Conservation (phyloP, 768 basidiomycete genomes). For the Suillus brevipes region DNA sequence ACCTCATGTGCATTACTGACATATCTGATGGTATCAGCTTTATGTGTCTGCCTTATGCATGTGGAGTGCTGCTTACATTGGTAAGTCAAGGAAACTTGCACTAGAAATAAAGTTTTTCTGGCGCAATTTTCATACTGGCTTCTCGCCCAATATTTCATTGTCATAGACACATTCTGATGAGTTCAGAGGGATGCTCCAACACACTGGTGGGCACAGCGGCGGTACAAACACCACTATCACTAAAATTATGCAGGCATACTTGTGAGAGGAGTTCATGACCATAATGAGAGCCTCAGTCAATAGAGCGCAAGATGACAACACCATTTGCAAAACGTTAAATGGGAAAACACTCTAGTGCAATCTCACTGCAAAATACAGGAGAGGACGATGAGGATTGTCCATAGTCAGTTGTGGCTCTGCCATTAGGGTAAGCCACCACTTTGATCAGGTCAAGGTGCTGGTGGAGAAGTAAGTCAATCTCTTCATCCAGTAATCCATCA, state of each 20-base stretch:
- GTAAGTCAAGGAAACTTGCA: not conserved
- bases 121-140: not conserved
- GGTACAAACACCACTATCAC: not conserved
- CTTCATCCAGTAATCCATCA: not conserved
- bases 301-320: not conserved
- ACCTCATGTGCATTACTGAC: too few species aligned
- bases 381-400: not conserved
- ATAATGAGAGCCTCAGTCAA: too few species aligned
- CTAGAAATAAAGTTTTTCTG: not conserved
- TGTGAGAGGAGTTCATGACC: not conserved
- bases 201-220: not conserved
- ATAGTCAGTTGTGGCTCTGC: not conserved
- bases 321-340: not conserved
- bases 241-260: not conserved
- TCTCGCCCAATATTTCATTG: not conserved
- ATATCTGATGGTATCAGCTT: too few species aligned
- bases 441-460: not conserved
- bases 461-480: not conserved
- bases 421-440: not conserved
- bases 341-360: not conserved
- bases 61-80: not conserved
- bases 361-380: not conserved
- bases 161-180: not conserved
- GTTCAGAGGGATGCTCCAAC: not conserved
- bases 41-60: not conserved